A percentile compares a stretch with the other conserved stretches of the same genome.
Evolutionary conservation across 495 filamentous ascomycete species (phyloP).

Genomic region (Xylaria grammica): DNA sequence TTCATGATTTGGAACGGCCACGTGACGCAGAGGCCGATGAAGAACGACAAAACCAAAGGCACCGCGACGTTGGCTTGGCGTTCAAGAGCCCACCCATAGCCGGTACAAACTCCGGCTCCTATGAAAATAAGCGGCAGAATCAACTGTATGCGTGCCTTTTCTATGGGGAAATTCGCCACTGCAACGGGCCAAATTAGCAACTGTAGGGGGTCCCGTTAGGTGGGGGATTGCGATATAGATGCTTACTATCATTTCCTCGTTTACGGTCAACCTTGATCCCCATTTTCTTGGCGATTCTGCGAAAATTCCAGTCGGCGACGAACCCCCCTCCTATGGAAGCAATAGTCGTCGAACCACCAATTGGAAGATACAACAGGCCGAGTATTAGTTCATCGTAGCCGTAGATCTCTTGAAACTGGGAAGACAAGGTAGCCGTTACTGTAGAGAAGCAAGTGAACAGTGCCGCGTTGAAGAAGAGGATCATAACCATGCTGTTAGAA

Average conservation of each 20-base stretch:
- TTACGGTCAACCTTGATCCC: constrained; percentile 57
- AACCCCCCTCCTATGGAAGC: constrained; percentile 69
- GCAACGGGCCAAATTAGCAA: constrained; percentile 43
- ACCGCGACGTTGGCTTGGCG: constrained; percentile 50
- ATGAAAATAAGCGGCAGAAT: constrained; percentile 53
- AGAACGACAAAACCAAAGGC: constrained; percentile 60
- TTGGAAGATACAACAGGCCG: constrained; percentile 65
- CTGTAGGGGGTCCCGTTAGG: not conserved
- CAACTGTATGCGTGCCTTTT: constrained; percentile 64
- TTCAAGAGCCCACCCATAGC: constrained; percentile 65
- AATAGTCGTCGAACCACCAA: constrained; percentile 69
- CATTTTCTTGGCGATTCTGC: constrained; percentile 52
- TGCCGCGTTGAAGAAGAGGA: constrained; percentile 54
- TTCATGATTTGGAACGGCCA: constrained; percentile 58
- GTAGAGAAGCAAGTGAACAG: constrained; percentile 56
- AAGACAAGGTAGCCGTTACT: constrained; percentile 58
- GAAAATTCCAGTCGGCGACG: constrained; percentile 62
- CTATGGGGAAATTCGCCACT: constrained; percentile 62
- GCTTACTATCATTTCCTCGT: constrained; percentile 44
- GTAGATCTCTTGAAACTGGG: constrained; percentile 67
- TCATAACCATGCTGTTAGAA: constrained; percentile 34
- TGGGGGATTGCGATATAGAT: not conserved
- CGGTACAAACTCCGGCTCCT: constrained; percentile 48
- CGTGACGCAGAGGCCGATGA: constrained; percentile 59
- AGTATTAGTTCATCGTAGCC: constrained; percentile 69